Percentiles rank a stretch among this genome's conserved stretches.
phyloP scores from a whole-genome alignment of 1,284 basidiomycete species.

The Cutaneotrichosporon spelunceum region DNA sequence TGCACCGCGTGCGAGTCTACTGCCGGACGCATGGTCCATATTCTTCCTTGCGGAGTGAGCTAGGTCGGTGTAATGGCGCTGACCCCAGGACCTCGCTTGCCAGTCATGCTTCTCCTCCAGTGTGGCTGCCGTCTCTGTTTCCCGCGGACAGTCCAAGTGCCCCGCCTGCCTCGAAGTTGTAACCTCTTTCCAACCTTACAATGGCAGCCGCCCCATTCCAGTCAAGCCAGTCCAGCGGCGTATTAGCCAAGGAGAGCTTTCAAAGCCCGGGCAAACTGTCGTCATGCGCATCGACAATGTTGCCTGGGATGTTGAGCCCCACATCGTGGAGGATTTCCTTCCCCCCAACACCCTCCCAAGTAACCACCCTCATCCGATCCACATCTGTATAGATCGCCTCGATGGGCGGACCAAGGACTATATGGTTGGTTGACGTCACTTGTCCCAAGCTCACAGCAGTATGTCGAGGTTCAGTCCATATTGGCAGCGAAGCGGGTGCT shows the following conservation, averaged over 20 bases:
- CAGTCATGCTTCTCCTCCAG: slow-evolving; percentile 40
- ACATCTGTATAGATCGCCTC: slow-evolving; percentile 46
- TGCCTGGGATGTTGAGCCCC: slow-evolving; percentile 50
- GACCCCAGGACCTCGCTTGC: slow-evolving; percentile 31
- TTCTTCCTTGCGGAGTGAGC: slow-evolving; percentile 11
- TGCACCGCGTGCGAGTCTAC: slow-evolving; percentile 9
- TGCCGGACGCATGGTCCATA: slow-evolving; percentile 2
- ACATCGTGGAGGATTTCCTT: slow-evolving; percentile 42
- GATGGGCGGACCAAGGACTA: slow-evolving; percentile 51
- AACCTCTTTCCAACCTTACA: slow-evolving; percentile 23
- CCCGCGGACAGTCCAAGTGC: slow-evolving; percentile 33
- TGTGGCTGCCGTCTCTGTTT: slow-evolving; percentile 38
- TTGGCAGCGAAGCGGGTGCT: slow-evolving; percentile 41
- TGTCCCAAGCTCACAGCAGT: slow-evolving; percentile 30
- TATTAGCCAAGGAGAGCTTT: not conserved
- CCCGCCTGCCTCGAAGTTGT: slow-evolving; percentile 32
- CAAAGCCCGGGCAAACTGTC: slow-evolving; percentile 14
- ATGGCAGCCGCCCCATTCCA: not conserved
- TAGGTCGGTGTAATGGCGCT: not conserved
- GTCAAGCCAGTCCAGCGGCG: not conserved
- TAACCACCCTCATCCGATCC: slow-evolving; percentile 40
- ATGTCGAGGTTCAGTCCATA: slow-evolving; percentile 44
- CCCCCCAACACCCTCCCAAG: slow-evolving; percentile 37
- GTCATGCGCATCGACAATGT: slow-evolving; percentile 51
- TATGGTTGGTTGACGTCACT: slow-evolving; percentile 32